Evolutionary conservation across 352 stramenopile species (phyloP).

Genomic region (Pythium dissotocum): DNA sequence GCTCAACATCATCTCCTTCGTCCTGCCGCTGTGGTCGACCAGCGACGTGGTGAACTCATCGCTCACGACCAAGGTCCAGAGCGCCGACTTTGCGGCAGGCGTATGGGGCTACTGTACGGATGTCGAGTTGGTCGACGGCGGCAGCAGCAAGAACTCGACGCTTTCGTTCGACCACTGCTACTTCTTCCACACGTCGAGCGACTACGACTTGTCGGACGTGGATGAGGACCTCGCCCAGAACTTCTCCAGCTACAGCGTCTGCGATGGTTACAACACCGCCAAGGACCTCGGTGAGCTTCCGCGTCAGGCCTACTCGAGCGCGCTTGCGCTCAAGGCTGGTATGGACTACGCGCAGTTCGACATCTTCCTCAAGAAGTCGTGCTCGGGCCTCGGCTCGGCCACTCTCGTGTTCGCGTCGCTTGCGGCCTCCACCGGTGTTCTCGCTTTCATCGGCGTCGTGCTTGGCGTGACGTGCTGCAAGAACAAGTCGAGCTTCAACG

Average conservation of each 20-base stretch:
- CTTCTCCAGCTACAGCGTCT: conserved; percentile 59
- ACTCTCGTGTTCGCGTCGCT: conserved; percentile 51
- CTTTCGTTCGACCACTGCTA: conserved; percentile 66
- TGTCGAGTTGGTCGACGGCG: conserved; percentile 38
- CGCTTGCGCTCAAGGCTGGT: conserved; percentile 41
- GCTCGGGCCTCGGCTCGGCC: conserved; percentile 40
- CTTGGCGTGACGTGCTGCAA: conserved; percentile 75
- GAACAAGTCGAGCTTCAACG: conserved; percentile 63
- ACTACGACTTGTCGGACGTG: conserved; percentile 43
- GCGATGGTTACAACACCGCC: conserved; percentile 50
- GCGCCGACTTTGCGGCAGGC: conserved; percentile 54
- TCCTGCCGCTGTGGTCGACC: conserved; percentile 67
- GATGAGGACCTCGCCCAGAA: conserved; percentile 42
- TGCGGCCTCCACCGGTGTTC: conserved; percentile 37
- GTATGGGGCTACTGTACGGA: conserved; percentile 72
- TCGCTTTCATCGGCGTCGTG: conserved; percentile 52
- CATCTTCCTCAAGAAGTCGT: conserved; percentile 64
- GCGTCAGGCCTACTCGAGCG: conserved; percentile 36
- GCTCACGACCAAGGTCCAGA: conserved; percentile 34
- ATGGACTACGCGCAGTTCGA: conserved; percentile 57
- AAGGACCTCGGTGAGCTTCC: conserved; percentile 27
- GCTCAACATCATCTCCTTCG: conserved; percentile 63
- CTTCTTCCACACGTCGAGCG: conserved; percentile 67
- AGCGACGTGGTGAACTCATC: conserved; percentile 47
- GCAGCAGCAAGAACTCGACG: conserved; percentile 26